A percentile compares a stretch with the other conserved stretches of the same genome.
phyloP scores from a whole-genome alignment of 164 flowering plant species.

The Magnolia officinalis region DNA sequence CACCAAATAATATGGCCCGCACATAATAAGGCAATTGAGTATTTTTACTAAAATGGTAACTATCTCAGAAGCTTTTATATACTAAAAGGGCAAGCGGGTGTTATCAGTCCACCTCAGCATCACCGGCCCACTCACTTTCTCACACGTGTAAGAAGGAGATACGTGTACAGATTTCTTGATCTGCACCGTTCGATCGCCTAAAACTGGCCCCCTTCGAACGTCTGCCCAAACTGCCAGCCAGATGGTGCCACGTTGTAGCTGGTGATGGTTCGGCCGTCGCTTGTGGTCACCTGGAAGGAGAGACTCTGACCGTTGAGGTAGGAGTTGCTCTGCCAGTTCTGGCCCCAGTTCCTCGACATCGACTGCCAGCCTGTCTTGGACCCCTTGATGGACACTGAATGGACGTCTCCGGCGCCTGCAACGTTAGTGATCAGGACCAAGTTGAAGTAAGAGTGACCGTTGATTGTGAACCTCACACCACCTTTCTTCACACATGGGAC shows the following conservation, averaged over 20 bases:
- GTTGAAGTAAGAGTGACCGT: slow-evolving; percentile 49
- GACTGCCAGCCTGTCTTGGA: slow-evolving; percentile 38
- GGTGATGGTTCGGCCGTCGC: slow-evolving; percentile 40
- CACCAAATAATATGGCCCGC: background rate
- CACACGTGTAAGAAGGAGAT: background rate
- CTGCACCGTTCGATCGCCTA: slow-evolving; percentile 3
- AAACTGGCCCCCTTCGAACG: slow-evolving; percentile 39
- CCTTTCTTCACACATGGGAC: slow-evolving; percentile 49
- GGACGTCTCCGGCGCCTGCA: slow-evolving; percentile 47
- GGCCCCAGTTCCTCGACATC: slow-evolving; percentile 60
- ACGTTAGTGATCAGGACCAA: slow-evolving; percentile 47
- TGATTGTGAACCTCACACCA: slow-evolving; percentile 47
- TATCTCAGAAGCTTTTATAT: background rate
- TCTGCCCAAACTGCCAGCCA: slow-evolving; percentile 48
- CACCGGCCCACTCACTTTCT: slow-evolving; percentile 11
- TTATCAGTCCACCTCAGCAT: slow-evolving; percentile 47
- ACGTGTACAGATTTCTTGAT: background rate
- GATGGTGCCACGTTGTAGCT: slow-evolving; percentile 32
- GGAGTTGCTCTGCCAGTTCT: slow-evolving; percentile 45
- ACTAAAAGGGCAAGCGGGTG: slow-evolving; percentile 41
- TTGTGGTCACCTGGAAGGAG: slow-evolving; percentile 46
- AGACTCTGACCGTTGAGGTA: slow-evolving; percentile 41
- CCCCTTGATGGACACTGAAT: slow-evolving; percentile 36
- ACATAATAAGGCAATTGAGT: background rate
- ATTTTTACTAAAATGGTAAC: background rate